Evolutionary conservation across 2,329 filamentous ascomycete genomes (phyloP).

Genomic region (Orbilia javanica): DNA sequence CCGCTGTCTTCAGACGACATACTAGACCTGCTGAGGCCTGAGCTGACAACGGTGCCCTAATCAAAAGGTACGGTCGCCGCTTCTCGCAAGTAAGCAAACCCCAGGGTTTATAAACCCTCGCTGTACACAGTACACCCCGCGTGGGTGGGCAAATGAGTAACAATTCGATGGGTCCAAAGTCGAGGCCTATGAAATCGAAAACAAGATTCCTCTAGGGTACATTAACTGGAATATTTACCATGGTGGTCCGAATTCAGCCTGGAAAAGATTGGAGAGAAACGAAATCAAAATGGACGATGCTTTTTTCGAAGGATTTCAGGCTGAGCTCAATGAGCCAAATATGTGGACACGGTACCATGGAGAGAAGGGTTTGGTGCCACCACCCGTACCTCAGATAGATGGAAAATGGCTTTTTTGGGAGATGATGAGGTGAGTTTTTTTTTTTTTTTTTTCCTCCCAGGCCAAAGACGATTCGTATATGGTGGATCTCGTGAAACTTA

Average conservation of each 20-base stretch:
- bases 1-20: too few species aligned
- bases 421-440: conserved; percentile 81
- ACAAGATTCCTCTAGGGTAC: conserved; percentile 86
- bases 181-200: conserved; percentile 83
- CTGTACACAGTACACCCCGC: background rate
- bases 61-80: conserved; percentile 77
- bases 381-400: conserved; percentile 79
- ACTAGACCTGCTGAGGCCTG: background rate
- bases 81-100: conserved; percentile 75
- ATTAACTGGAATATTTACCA: conserved; percentile 89
- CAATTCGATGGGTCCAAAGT: conserved; percentile 65
- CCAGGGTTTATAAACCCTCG: background rate
- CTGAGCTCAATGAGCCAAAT: conserved; percentile 75
- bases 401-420: conserved; percentile 84
- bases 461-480: background rate
- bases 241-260: conserved; percentile 81
- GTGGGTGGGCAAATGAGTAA: conserved; percentile 5
- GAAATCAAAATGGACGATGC: conserved; percentile 78
- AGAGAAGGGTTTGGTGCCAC: conserved; percentile 63
- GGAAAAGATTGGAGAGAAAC: conserved; percentile 89
- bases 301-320: conserved; percentile 82
- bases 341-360: conserved; percentile 78
- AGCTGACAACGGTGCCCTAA: conserved; percentile 7
- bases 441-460: conserved; percentile 61
- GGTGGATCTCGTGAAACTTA: conserved; percentile 28